Conservation (phyloP, 495 filamentous ascomycete species). For the Penicillium angulare region DNA sequence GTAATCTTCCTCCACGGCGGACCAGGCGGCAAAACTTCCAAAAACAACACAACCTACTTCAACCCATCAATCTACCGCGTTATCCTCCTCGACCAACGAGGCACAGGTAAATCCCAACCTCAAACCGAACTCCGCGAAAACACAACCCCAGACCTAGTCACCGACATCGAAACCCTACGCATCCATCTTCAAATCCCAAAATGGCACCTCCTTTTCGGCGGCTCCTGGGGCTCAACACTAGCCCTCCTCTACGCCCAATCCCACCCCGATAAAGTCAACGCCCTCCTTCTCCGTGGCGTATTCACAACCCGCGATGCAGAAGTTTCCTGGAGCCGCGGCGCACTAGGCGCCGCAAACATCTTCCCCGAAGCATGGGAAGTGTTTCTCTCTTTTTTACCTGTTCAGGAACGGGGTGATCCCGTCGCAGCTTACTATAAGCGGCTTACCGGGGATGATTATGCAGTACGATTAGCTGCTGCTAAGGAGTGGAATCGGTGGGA, state of each 20-base stretch:
- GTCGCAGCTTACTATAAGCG: slow-evolving; percentile 33
- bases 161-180: slow-evolving; percentile 44
- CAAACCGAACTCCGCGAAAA: slow-evolving; percentile 39
- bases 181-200: slow-evolving; percentile 38
- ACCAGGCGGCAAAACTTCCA: slow-evolving; percentile 38
- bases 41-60: slow-evolving; percentile 40
- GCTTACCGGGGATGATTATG: slow-evolving; percentile 12
- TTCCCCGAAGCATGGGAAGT: slow-evolving; percentile 42
- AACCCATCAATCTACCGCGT: slow-evolving; percentile 42
- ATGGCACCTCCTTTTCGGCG: slow-evolving; percentile 49
- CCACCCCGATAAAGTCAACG: slow-evolving; percentile 32
- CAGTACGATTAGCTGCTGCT: slow-evolving; percentile 5
- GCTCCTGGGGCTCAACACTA: slow-evolving; percentile 48
- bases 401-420: slow-evolving; percentile 30
- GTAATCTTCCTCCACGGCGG: slow-evolving; percentile 47
- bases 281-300: slow-evolving; percentile 40
- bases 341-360: slow-evolving; percentile 24
- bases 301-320: slow-evolving; percentile 35
- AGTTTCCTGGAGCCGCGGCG: slow-evolving; percentile 24
- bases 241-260: slow-evolving; percentile 41
- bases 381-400: slow-evolving; percentile 31
- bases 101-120: slow-evolving; percentile 42
- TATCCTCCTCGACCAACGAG: slow-evolving; percentile 48
- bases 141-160: slow-evolving; percentile 40
- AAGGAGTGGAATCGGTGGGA: slow-evolving; percentile 39